A percentile compares a stretch with the other conserved stretches of the same genome.
Conservation (phyloP, 1,139 yeast species). For the Taphrina communis region DNA sequence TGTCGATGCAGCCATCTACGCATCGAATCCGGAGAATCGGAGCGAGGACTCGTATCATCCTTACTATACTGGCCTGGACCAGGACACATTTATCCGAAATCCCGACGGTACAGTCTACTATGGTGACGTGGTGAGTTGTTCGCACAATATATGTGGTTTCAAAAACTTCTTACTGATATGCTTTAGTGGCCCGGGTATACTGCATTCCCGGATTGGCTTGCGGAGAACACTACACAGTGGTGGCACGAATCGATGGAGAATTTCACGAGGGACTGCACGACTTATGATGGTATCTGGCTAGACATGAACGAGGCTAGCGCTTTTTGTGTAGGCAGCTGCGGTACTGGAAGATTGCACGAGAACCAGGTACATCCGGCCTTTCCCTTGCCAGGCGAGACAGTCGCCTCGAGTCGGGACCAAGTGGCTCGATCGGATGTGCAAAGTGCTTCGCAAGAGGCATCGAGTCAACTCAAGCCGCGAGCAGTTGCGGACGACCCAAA, state of each 20-base stretch:
- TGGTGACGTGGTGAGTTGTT: slow-evolving; percentile 67
- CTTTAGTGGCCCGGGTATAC: slow-evolving; percentile 76
- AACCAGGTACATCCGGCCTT: slow-evolving; percentile 48
- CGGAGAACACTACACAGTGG: slow-evolving; percentile 49
- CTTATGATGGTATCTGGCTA: slow-evolving; percentile 51
- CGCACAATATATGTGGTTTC: neutral
- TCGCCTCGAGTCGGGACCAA: too few relatives aligned
- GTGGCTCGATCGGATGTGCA: neutral
- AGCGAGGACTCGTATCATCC: slow-evolving; percentile 50
- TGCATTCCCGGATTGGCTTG: slow-evolving; percentile 53
- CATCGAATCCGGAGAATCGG: slow-evolving; percentile 48
- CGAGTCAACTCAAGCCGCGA: slow-evolving; percentile 43
- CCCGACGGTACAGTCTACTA: slow-evolving; percentile 60
- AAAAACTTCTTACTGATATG: too few relatives aligned
- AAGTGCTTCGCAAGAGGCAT: neutral
- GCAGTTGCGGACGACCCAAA: slow-evolving; percentile 47
- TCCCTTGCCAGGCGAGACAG: slow-evolving; percentile 47
- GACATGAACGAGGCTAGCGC: slow-evolving; percentile 55
- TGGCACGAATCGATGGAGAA: slow-evolving; percentile 48
- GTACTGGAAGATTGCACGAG: slow-evolving; percentile 47
- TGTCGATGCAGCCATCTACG: slow-evolving; percentile 53
- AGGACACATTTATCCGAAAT: slow-evolving; percentile 51
- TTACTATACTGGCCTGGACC: slow-evolving; percentile 50
- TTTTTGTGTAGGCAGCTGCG: slow-evolving; percentile 53
- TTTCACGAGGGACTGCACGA: slow-evolving; percentile 46